A percentile compares a stretch with the other conserved stretches of the same genome.
These are phyloP conservation scores for Cyclanthera cordifolia DNA, from an alignment of 306 rosid genomes.

Conservation along the genomic window DNA sequence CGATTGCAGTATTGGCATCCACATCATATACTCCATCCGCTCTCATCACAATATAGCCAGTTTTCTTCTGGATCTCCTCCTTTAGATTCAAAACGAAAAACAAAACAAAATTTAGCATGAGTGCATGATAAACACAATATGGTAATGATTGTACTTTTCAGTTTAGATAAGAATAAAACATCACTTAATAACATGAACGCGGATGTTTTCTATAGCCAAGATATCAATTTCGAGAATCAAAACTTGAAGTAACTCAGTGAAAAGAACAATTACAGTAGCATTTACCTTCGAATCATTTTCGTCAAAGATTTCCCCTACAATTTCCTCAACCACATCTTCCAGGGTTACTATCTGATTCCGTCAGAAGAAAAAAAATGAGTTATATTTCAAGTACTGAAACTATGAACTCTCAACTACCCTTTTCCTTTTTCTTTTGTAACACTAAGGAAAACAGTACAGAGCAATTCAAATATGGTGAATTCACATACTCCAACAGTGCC, in stretches of 20 bases:
- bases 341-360: conserved; percentile 67
- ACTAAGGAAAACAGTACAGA: neutral
- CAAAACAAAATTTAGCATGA: neutral
- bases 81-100: conserved; percentile 23
- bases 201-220: neutral
- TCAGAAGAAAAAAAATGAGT: neutral
- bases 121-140: neutral
- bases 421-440: neutral
- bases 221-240: neutral
- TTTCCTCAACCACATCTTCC: conserved; percentile 96
- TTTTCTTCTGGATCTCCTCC: conserved; percentile 98
- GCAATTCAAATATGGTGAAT: neutral
- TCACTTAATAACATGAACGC: neutral
- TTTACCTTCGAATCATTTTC: conserved; percentile 94
- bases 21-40: conserved; percentile 91
- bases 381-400: neutral
- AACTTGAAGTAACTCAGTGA: neutral
- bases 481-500: conserved; percentile 95
- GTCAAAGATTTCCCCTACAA: conserved; percentile 97
- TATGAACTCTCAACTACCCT: neutral
- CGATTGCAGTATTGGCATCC: conserved; percentile 93
- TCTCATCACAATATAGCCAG: conserved; percentile 97
- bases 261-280: conserved; percentile 1
- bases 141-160: neutral
- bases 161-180: neutral